Evolutionary conservation across 2,329 filamentous ascomycete genomes (phyloP).

Genomic region (Myriosclerotinia scirpicola): DNA sequence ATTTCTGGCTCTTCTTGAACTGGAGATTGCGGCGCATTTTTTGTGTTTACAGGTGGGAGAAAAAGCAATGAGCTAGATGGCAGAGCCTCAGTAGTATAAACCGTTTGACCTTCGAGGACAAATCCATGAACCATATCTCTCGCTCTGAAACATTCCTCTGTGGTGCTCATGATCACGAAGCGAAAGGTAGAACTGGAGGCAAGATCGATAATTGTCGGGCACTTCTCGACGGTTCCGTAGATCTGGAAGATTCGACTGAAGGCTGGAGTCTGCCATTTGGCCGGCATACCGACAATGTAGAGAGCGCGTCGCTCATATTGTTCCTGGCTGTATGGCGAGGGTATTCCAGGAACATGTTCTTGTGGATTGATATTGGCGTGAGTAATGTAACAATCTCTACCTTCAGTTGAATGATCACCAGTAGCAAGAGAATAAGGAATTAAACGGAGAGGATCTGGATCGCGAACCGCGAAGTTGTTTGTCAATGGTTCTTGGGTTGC

Average conservation of each 20-base stretch:
- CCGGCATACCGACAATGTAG: slow-evolving; percentile 31
- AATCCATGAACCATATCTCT: slow-evolving; percentile 26
- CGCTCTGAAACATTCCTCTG: slow-evolving; percentile 28
- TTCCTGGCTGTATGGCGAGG: slow-evolving; percentile 27
- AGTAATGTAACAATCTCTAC: slow-evolving; percentile 29
- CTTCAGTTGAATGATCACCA: neutral
- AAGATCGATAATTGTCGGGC: slow-evolving; percentile 30
- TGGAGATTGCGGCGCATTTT: neutral
- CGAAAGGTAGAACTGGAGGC: slow-evolving; percentile 30
- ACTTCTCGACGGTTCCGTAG: slow-evolving; percentile 28
- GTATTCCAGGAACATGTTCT: slow-evolving; percentile 30
- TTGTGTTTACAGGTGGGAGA: neutral
- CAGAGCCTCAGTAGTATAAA: slow-evolving; percentile 24
- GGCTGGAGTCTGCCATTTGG: slow-evolving; percentile 19
- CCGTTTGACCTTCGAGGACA: neutral
- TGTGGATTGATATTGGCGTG: slow-evolving; percentile 13
- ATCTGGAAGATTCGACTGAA: slow-evolving; percentile 27
- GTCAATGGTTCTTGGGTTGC: neutral
- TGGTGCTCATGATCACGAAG: slow-evolving; percentile 33
- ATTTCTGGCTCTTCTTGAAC: neutral
- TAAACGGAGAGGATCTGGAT: slow-evolving; percentile 8
- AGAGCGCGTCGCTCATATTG: slow-evolving; percentile 29
- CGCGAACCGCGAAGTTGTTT: slow-evolving; percentile 2
- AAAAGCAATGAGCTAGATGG: slow-evolving; percentile 3
- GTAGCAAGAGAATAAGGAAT: slow-evolving; percentile 10